Percentiles rank a stretch among this genome's conserved stretches.
phyloP scores from a whole-genome alignment of 768 basidiomycete genomes.

The Kwoniella sp. region DNA sequence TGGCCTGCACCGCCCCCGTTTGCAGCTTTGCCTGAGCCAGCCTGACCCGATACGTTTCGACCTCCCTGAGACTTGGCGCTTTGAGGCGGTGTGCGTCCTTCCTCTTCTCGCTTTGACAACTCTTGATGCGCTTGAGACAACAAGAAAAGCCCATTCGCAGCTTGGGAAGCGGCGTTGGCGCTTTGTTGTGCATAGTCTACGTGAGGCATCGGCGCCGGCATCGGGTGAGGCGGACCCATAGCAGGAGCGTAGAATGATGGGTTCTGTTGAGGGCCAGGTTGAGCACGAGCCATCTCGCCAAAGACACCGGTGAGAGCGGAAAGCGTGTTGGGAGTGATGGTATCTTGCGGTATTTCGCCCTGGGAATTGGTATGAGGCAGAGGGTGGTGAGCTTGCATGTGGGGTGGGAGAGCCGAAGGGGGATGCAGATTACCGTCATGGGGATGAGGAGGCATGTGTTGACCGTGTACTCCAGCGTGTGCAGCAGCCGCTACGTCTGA shows the following conservation, averaged over 20 bases:
- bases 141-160: constrained; percentile 90
- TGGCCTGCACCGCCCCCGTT: constrained; percentile 43
- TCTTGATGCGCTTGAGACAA: constrained; percentile 95
- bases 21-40: constrained; percentile 13
- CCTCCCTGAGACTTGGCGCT: neutral
- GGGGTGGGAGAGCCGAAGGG: constrained; percentile 44
- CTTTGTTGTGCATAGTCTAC: constrained; percentile 57
- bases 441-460: constrained; percentile 1
- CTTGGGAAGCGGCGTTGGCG: constrained; percentile 66
- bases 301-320: constrained; percentile 79
- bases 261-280: constrained; percentile 22
- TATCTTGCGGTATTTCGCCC: constrained; percentile 40
- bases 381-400: constrained; percentile 40
- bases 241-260: constrained; percentile 12
- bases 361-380: constrained; percentile 33
- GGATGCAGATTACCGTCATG: constrained; percentile 19
- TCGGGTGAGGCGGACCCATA: constrained; percentile 24
- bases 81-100: constrained; percentile 34
- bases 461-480: constrained; percentile 5
- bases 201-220: constrained; percentile 28
- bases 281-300: constrained; percentile 57
- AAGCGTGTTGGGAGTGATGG: constrained; percentile 70
- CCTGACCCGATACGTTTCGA: neutral
- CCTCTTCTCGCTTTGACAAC: constrained; percentile 90
- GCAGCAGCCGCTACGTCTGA: constrained; percentile 25